Conservation (phyloP, 495 filamentous ascomycete genomes). For the Podospora anserina region DNA sequence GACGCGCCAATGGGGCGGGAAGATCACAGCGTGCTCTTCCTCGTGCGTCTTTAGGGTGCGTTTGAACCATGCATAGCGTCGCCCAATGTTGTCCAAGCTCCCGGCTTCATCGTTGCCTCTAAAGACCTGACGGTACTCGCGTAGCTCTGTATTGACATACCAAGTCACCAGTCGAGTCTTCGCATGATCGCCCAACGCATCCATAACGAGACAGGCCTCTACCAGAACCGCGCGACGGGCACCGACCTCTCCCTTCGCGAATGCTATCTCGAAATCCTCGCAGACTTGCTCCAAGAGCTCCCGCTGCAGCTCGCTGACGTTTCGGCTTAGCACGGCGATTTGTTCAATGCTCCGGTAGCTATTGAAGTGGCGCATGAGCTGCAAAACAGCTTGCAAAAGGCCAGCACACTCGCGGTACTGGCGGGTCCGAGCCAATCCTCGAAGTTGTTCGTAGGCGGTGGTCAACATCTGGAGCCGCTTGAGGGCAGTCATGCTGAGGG, state of each 20-base stretch:
- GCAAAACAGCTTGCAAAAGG: constrained; percentile 89
- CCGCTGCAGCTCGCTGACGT: constrained; percentile 90
- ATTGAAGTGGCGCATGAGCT: constrained; percentile 98
- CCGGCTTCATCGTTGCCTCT: constrained; percentile 95
- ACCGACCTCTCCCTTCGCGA: constrained; percentile 82
- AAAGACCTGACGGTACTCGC: constrained; percentile 95
- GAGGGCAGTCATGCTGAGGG: constrained; percentile 94
- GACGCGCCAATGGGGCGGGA: constrained; percentile 84
- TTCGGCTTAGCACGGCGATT: constrained; percentile 88
- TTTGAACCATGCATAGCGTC: constrained; percentile 94
- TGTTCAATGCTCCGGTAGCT: constrained; percentile 97
- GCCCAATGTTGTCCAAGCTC: constrained; percentile 92
- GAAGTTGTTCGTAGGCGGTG: constrained; percentile 94
- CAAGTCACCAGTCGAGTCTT: constrained; percentile 80
- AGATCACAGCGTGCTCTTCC: constrained; percentile 85
- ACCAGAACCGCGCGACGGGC: constrained; percentile 66
- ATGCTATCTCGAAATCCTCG: constrained; percentile 94
- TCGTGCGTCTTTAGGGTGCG: constrained; percentile 95
- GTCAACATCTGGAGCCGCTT: constrained; percentile 98
- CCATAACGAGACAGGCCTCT: constrained; percentile 91
- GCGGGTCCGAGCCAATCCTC: constrained; percentile 73
- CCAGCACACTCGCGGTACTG: constrained; percentile 97
- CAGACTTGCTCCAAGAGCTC: constrained; percentile 95
- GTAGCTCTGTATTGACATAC: constrained; percentile 96
- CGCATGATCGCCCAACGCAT: constrained; percentile 89